Base-by-base conservation (phyloP, 2,329 filamentous ascomycete genomes). In the Dactylellina parvicollis region DNA sequence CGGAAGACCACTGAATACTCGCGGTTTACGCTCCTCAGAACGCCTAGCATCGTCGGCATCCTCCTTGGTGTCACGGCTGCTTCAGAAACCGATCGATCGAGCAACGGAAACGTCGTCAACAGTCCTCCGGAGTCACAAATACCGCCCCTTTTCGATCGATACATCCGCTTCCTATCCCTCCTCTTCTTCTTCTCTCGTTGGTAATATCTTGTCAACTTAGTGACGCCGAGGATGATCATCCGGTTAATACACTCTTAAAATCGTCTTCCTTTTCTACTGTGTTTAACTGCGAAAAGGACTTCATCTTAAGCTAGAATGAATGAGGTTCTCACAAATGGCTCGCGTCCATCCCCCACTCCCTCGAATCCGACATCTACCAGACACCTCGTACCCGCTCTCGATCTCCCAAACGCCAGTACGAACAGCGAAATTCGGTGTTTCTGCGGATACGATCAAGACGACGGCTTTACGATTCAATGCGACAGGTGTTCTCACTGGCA, bases 401-500 rank as follows among this genome's bases (percentile, higher is more conserved):
- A 66, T 30, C 69, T 73, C 42, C 69, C 69, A 56, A 77, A 75
- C 57, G 75, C 59, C 57, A 52, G 36, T 60, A 75, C 54, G 56
- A 77, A 47, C 38, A 76, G 77, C 47, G 77, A 77, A 75, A 78
- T 78, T 54, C 64, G 71, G 22, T 99, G 95, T 86, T 96, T 98
- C 78, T 99, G 95, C 83, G 89, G 89, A 80, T 97, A 90, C 82
- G 84, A 88, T 80, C 92, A 96, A 83, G 95, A 99, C 85, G 95
- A 99, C 84, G 95, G 95, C 82, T 94, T 92, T 82, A 99, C 95
- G 72, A 96, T 99, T 75, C 92, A 93, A 82, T 99, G 95, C 85
- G 95, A 98, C 80, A 87, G 86, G 70, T 99, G 95, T 85, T 91
- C 96, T 80, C 95, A 92, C 54, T 99, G 95, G 95, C 95, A 99